These are phyloP conservation scores for Trichoderma arundinaceum DNA, from an alignment of 2,329 filamentous ascomycete species.

Conservation along the genomic window DNA sequence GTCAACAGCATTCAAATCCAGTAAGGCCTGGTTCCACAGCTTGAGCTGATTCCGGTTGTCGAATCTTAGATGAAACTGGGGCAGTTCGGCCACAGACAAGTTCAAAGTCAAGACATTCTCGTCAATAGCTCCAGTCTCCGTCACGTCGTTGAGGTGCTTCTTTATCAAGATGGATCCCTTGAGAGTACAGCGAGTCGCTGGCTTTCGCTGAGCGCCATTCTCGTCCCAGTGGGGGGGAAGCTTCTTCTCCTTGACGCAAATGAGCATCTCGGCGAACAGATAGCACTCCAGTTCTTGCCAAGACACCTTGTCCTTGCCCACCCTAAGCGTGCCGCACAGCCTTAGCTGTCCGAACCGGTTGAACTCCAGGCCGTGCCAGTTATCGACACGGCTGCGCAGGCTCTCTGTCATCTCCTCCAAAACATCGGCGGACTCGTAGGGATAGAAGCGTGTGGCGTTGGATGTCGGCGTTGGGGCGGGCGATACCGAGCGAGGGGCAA, in stretches of 20 bases:
- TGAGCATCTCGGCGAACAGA: slow-evolving; percentile 97
- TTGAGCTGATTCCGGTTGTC: slow-evolving; percentile 83
- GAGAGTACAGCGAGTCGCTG: slow-evolving; percentile 76
- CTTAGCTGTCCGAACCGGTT: slow-evolving; percentile 89
- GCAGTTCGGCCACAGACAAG: slow-evolving; percentile 88
- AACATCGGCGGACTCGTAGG: slow-evolving; percentile 76
- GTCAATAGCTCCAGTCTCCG: slow-evolving; percentile 71
- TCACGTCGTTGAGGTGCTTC: slow-evolving; percentile 91
- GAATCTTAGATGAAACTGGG: slow-evolving; percentile 92
- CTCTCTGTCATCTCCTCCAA: slow-evolving; percentile 87
- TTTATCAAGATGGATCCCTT: slow-evolving; percentile 99
- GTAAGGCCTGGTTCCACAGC: slow-evolving; percentile 84
- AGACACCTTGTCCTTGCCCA: slow-evolving; percentile 93
- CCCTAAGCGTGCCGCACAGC: slow-evolving; percentile 85
- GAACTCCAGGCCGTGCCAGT: slow-evolving; percentile 97
- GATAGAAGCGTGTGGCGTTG: slow-evolving; percentile 65
- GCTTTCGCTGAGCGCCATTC: slow-evolving; percentile 61
- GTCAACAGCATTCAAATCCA: slow-evolving; percentile 80
- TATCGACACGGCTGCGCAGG: slow-evolving; percentile 86
- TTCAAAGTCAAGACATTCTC: slow-evolving; percentile 87
- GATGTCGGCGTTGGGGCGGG: slow-evolving; percentile 64
- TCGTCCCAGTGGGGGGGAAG: slow-evolving; percentile 66
- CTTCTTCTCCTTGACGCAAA: slow-evolving; percentile 98
- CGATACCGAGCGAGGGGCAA: slow-evolving; percentile 63
- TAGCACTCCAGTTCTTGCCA: slow-evolving; percentile 99